phyloP scores from a whole-genome alignment of 768 basidiomycete genomes.

The Phanerodontia chrysosporium region DNA sequence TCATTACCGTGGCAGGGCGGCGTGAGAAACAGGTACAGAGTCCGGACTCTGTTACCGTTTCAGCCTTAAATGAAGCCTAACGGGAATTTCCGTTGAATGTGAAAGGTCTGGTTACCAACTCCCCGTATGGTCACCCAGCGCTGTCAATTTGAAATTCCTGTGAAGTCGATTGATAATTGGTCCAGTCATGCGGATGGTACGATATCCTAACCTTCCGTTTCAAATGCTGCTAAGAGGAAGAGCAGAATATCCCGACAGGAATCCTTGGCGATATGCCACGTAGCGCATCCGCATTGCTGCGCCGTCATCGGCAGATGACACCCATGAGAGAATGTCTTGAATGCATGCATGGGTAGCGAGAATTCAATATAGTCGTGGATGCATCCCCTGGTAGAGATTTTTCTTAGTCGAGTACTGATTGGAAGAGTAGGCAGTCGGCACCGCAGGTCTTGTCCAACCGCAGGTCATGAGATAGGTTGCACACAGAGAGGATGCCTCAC shows the following conservation, averaged over 20 bases:
- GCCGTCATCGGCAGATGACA: neutral
- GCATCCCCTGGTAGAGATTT: too few species aligned
- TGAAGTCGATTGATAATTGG: neutral
- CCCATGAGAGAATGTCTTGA: neutral
- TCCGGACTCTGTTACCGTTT: neutral
- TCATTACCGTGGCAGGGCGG: neutral
- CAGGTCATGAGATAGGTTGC: too few species aligned
- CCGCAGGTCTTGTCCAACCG: too few species aligned
- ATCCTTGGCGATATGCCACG: neutral
- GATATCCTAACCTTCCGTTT: neutral
- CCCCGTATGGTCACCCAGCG: neutral
- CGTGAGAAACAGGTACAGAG: constrained; percentile 1
- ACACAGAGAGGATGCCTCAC: too few species aligned
- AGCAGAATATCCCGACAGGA: neutral
- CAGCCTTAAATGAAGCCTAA: constrained; percentile 2
- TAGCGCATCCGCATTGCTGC: neutral
- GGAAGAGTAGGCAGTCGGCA: too few species aligned
- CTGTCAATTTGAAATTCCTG: neutral
- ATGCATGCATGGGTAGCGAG: too few species aligned
- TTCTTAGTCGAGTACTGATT: too few species aligned
- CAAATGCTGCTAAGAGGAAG: neutral
- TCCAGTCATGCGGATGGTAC: neutral
- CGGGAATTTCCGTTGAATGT: constrained; percentile 3
- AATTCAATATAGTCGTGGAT: too few species aligned
- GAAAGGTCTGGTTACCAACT: neutral